Percentiles rank a stretch among this genome's conserved stretches.
Evolutionary conservation across 2,329 filamentous ascomycete species (phyloP).

Genomic region (Epichloe amarillans): DNA sequence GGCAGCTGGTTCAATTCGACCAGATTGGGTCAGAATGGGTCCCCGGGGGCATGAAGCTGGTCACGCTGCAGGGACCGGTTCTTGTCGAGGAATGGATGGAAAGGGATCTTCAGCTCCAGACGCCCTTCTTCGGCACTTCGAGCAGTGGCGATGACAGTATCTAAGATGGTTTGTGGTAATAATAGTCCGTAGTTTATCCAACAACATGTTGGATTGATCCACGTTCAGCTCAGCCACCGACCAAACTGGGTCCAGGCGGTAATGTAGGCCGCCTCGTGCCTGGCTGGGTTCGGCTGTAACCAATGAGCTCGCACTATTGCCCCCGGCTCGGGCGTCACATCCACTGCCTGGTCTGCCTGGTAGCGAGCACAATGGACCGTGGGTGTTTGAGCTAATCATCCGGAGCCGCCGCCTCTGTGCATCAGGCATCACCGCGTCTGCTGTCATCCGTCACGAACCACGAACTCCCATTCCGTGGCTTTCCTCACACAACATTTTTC

Average conservation of each 20-base stretch:
- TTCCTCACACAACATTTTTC: background rate
- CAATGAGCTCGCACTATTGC: background rate
- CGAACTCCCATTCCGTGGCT: background rate
- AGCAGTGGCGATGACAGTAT: background rate
- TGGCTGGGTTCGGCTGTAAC: background rate
- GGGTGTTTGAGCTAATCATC: background rate
- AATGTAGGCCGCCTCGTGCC: background rate
- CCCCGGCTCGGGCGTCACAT: background rate
- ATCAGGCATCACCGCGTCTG: background rate
- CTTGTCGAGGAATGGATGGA: background rate
- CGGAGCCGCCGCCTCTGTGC: background rate
- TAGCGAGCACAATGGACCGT: background rate
- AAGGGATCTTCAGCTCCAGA: background rate
- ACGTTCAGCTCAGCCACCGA: background rate
- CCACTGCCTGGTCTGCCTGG: background rate
- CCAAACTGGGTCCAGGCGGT: background rate
- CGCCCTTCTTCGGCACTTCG: background rate
- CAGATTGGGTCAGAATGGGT: background rate
- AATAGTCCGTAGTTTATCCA: too few relatives aligned
- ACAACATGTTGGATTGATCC: too few relatives aligned
- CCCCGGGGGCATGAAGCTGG: background rate
- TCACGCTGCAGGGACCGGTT: slow-evolving; percentile 2
- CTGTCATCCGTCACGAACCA: background rate
- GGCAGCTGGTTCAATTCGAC: background rate
- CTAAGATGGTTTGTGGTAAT: background rate